Evolutionary conservation across 495 filamentous ascomycete genomes (phyloP).

Genomic region (Hyaloscypha hepaticicola): DNA sequence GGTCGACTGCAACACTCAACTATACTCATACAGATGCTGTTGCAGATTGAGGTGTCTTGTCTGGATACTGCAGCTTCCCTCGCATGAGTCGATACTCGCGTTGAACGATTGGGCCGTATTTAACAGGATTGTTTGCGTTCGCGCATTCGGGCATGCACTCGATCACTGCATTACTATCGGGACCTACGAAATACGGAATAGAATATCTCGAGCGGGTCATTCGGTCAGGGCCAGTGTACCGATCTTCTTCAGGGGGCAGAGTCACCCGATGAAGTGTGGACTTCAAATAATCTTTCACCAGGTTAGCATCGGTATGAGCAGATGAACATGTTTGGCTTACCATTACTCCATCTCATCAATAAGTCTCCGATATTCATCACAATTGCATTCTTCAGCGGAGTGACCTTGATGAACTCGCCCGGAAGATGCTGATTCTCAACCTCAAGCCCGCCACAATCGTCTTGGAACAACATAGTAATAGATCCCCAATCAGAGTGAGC

Average conservation of each 20-base stretch:
- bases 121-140: slow-evolving; percentile 38
- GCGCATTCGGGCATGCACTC: slow-evolving; percentile 55
- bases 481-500: slow-evolving; percentile 53
- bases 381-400: slow-evolving; percentile 49
- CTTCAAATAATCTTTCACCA: slow-evolving; percentile 44
- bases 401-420: slow-evolving; percentile 53
- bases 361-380: slow-evolving; percentile 62
- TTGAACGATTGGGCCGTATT: slow-evolving; percentile 54
- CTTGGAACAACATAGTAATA: slow-evolving; percentile 53
- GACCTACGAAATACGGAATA: slow-evolving; percentile 61
- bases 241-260: slow-evolving; percentile 41
- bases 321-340: slow-evolving; percentile 27
- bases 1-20: not conserved
- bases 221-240: slow-evolving; percentile 37
- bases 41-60: slow-evolving; percentile 10
- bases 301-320: slow-evolving; percentile 9
- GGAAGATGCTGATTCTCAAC: slow-evolving; percentile 52
- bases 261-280: slow-evolving; percentile 58
- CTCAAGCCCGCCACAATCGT: slow-evolving; percentile 51
- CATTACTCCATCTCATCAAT: slow-evolving; percentile 61
- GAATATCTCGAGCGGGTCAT: slow-evolving; percentile 57
- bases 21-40: not conserved
- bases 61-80: slow-evolving; percentile 50
- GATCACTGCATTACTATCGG: slow-evolving; percentile 53
- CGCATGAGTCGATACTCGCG: slow-evolving; percentile 52